Evolutionary conservation across 306 rosid species (phyloP), one percentile per base, ranked within the genome.

Genomic region (Canavalia gladiata): DNA sequence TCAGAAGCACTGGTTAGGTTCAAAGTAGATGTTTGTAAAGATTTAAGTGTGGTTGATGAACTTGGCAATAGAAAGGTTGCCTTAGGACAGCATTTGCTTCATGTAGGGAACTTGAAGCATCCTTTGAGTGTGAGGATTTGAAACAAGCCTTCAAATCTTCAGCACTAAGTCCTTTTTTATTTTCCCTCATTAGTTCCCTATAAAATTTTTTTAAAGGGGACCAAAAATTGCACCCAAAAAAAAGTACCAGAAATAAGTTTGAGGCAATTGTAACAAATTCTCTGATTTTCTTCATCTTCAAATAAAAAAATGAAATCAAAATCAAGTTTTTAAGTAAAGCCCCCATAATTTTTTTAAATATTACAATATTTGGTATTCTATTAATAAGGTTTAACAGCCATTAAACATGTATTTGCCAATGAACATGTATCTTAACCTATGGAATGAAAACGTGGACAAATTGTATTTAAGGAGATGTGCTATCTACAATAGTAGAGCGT

Each of bases 21-120:
- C 76, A 88, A 87, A 39, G 94, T 96, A 13, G 91, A 90, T 87
- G 94, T 93, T 75, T 96, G 99, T 79, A 92, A 90, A 69, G 98
- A 96, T 81, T 81, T 96, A 86, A 92, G 97, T 33, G 69, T 93
- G 59, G 96, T 89, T 45, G 99, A 96, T 87, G 99, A 96, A 86
- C 46, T 84, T 73, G 99, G 99, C 68, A 91, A 78, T 49, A 82
- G 97, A 56, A 93, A 89, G 79, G 88, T 96, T 68, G 92, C 92
- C 9, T 77, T 96, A 84, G 99, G 99, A 57, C 70, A 79, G 0
- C 97, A 96, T 84, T 28, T 87, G 83, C 92, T 96, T 72, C 97
- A 92, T 81, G 96, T 93, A 0, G 99, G 98, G 73, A 81, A 83
- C 74, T 81, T 93, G 97, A 96, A 86, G 81, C 93, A 86, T 78